Conservation (phyloP, 78 protist genomes). For the Planoprotostelium fungivorum region DNA sequence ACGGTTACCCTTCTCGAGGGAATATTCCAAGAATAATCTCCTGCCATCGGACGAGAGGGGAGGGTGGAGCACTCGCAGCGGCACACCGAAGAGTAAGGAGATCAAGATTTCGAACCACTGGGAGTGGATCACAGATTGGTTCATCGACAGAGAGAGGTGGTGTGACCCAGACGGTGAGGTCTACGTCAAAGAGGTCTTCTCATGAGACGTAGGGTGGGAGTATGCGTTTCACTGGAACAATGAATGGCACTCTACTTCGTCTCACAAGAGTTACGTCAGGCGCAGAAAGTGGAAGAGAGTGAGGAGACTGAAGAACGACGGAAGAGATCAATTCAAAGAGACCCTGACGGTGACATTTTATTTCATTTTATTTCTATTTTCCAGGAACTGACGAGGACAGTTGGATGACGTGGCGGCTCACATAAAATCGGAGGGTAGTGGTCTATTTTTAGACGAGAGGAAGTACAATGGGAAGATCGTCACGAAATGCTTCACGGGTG, state of each 20-base stretch:
- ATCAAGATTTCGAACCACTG: not conserved
- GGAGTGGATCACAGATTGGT: not conserved
- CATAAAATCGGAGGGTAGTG: not conserved
- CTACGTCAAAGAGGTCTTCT: not conserved
- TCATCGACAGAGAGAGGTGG: not conserved
- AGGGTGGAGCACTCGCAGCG: not conserved
- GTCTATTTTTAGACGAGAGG: not conserved
- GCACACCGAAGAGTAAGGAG: not conserved
- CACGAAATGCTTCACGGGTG: not conserved
- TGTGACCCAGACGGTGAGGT: not conserved
- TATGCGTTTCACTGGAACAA: not conserved
- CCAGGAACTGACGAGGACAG: not conserved
- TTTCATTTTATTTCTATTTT: too few species aligned
- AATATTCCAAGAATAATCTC: not conserved
- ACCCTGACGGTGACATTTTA: not conserved
- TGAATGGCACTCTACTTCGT: not conserved
- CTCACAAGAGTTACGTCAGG: not conserved
- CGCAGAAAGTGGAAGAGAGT: not conserved
- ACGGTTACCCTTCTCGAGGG: not conserved
- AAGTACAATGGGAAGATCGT: not conserved
- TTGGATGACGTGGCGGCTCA: not conserved
- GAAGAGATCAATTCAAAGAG: not conserved
- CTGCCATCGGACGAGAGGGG: not conserved
- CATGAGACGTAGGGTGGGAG: not conserved
- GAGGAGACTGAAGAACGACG: not conserved